Conservation (phyloP, 2,329 filamentous ascomycete species). For the Cladophialophora bantiana region DNA sequence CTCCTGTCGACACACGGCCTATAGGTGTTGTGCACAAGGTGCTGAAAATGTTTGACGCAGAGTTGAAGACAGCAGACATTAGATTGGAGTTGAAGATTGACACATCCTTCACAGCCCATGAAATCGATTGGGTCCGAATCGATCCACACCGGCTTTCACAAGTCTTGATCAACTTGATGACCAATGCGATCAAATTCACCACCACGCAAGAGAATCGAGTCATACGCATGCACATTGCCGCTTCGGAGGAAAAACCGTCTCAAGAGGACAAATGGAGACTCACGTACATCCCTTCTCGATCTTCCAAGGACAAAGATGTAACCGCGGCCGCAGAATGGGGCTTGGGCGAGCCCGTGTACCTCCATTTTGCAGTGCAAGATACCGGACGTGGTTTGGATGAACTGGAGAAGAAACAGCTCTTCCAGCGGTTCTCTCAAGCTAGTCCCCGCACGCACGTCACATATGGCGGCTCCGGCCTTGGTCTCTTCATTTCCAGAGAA, state of each 20-base stretch:
- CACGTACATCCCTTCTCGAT: conserved; percentile 45
- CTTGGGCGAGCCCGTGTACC: conserved; percentile 64
- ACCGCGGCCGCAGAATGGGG: conserved; percentile 61
- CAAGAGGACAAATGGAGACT: conserved; percentile 48
- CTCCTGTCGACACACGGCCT: conserved; percentile 73
- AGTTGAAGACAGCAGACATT: conserved; percentile 73
- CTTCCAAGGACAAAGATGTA: conserved; percentile 42
- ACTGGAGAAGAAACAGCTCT: conserved; percentile 75
- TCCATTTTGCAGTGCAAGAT: conserved; percentile 77
- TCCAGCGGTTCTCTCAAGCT: conserved; percentile 80
- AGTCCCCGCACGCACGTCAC: conserved; percentile 77
- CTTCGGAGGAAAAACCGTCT: conserved; percentile 55
- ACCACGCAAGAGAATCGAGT: conserved; percentile 54
- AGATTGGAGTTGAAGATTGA: conserved; percentile 70
- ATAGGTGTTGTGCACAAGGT: conserved; percentile 70
- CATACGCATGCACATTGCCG: conserved; percentile 63
- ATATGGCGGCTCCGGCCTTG: conserved; percentile 79
- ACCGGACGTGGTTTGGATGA: conserved; percentile 76
- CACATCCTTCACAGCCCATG: conserved; percentile 64
- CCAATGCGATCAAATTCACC: conserved; percentile 85
- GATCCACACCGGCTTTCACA: conserved; percentile 79
- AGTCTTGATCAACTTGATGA: conserved; percentile 79
- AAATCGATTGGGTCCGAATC: conserved; percentile 70
- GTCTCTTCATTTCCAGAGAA: conserved; percentile 78
- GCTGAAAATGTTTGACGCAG: conserved; percentile 79